Evolutionary conservation across 2,329 filamentous ascomycete species (phyloP).

Genomic region (Akanthomyces muscarius): DNA sequence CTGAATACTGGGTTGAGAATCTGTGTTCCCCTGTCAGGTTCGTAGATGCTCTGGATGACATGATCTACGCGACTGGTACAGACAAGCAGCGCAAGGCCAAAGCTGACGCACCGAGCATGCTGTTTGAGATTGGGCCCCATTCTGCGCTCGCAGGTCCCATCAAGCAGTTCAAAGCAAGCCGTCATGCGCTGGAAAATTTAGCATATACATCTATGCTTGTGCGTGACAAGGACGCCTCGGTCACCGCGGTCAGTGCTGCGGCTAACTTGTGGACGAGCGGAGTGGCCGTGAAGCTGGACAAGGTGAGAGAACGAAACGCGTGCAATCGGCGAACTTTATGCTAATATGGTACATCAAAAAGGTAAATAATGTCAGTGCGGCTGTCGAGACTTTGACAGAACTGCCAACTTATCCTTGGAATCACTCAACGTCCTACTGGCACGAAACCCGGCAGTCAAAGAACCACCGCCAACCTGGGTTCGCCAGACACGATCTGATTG

Average conservation of each 20-base stretch:
- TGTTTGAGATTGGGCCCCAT: slow-evolving; percentile 22
- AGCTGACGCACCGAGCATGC: not conserved
- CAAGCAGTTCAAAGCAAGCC: not conserved
- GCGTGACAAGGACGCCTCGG: too few species aligned
- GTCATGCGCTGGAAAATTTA: slow-evolving; percentile 7
- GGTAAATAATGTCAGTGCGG: not conserved
- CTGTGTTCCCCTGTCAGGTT: slow-evolving; percentile 19
- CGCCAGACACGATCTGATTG: not conserved
- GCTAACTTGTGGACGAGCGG: too few species aligned
- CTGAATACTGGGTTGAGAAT: slow-evolving; percentile 17
- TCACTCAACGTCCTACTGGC: not conserved
- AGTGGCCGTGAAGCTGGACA: too few species aligned
- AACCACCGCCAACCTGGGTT: not conserved
- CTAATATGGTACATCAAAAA: not conserved
- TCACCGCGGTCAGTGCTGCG: too few species aligned
- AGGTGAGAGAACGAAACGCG: too few species aligned
- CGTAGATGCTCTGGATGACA: not conserved
- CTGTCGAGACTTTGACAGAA: not conserved
- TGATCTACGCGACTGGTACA: not conserved
- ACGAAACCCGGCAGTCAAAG: not conserved
- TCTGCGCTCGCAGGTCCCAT: slow-evolving; percentile 16
- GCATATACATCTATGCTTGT: not conserved
- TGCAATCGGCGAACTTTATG: too few species aligned
- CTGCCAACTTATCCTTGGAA: not conserved
- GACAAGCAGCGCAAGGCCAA: not conserved